phyloP scores from a whole-genome alignment of 768 basidiomycete species.

The Mycena metata region DNA sequence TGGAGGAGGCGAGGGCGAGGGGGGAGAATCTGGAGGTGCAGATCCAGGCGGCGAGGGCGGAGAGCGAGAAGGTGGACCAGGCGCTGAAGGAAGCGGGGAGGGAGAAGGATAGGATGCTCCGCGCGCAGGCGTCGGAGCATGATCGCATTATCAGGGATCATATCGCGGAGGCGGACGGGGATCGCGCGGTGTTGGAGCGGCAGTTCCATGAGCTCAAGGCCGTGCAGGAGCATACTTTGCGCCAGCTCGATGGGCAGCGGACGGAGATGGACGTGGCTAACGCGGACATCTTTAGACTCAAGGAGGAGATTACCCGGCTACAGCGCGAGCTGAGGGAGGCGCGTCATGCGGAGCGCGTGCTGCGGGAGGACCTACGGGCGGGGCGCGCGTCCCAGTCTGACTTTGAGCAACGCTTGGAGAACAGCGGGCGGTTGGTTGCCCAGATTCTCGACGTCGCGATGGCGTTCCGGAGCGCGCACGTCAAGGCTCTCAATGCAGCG shows the following conservation, averaged over 20 bases:
- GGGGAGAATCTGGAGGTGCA: constrained; percentile 84
- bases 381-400: constrained; percentile 77
- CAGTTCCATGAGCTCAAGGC: constrained; percentile 83
- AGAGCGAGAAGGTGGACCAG: constrained; percentile 78
- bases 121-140: constrained; percentile 77
- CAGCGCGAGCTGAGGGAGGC: constrained; percentile 80
- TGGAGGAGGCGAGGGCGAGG: constrained; percentile 81
- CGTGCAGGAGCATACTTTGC: constrained; percentile 69
- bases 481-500: constrained; percentile 75
- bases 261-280: constrained; percentile 74
- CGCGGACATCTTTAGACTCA: constrained; percentile 75
- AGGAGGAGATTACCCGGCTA: constrained; percentile 80
- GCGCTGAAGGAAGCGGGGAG: constrained; percentile 75
- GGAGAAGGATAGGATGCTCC: constrained; percentile 86
- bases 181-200: constrained; percentile 92
- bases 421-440: constrained; percentile 77
- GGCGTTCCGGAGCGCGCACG: constrained; percentile 81
- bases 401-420: constrained; percentile 76
- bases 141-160: constrained; percentile 83
- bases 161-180: constrained; percentile 93
- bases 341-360: constrained; percentile 72
- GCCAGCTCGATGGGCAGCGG: constrained; percentile 73
- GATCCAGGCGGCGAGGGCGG: constrained; percentile 75
- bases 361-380: constrained; percentile 81
- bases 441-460: constrained; percentile 87